Evolutionary conservation across 2,329 filamentous ascomycete genomes (phyloP).

Genomic region (Lachnellula subtilissima): DNA sequence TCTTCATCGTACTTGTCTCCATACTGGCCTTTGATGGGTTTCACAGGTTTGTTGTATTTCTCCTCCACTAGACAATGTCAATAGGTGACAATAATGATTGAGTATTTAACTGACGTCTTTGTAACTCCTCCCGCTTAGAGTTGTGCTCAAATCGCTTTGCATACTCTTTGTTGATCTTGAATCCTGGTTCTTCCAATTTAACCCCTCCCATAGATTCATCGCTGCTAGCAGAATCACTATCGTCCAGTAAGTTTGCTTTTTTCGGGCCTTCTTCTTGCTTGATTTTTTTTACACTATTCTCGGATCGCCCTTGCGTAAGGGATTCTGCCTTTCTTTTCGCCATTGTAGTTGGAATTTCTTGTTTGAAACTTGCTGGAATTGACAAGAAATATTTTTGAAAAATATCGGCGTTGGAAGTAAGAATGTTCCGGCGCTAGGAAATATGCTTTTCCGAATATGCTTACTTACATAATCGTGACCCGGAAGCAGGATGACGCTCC

Average conservation of each 20-base stretch:
- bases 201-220: conserved; percentile 33
- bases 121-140: conserved; percentile 88
- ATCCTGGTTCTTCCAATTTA: conserved; percentile 35
- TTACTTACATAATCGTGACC: not conserved
- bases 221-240: conserved; percentile 35
- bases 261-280: conserved; percentile 19
- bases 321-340: conserved; percentile 32
- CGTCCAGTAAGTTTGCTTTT: conserved; percentile 43
- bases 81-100: conserved; percentile 11
- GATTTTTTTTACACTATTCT: conserved; percentile 24
- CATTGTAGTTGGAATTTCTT: conserved; percentile 21
- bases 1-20: conserved; percentile 44
- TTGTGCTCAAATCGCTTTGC: conserved; percentile 91
- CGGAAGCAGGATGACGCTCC: not conserved
- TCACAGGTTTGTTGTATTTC: conserved; percentile 57
- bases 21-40: conserved; percentile 39
- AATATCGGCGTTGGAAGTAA: not conserved
- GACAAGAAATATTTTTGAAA: conserved; percentile 3
- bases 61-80: conserved; percentile 65
- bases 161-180: conserved; percentile 89
- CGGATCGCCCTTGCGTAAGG: conserved; percentile 13
- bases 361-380: not conserved
- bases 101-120: conserved; percentile 51
- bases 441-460: not conserved
- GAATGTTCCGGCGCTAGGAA: not conserved